These are phyloP conservation scores for Aegilops bicornis DNA, from an alignment of 176 grass and related monocot genomes.

Conservation along the genomic window DNA sequence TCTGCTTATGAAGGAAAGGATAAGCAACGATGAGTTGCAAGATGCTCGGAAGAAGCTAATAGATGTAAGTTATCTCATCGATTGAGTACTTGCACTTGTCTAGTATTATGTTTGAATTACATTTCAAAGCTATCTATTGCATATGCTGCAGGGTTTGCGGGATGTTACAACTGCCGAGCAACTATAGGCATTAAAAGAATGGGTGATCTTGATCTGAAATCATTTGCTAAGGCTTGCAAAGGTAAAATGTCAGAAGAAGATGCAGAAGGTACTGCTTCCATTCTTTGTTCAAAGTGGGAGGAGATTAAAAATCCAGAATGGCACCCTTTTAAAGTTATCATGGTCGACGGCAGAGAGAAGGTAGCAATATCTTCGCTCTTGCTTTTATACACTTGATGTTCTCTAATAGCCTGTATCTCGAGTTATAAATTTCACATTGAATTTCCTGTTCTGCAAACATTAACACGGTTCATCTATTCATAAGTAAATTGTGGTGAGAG, in stretches of 20 bases:
- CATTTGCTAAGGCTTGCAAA: conserved; percentile 46
- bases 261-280: conserved; percentile 27
- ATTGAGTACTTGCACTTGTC: neutral
- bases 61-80: neutral
- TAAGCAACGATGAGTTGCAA: conserved; percentile 57
- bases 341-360: conserved; percentile 30
- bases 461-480: neutral
- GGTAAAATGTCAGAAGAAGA: conserved; percentile 39
- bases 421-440: neutral
- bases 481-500: neutral
- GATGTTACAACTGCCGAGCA: neutral
- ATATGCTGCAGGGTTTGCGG: neutral
- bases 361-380: conserved; percentile 18
- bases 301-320: conserved; percentile 56
- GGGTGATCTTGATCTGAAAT: conserved; percentile 58
- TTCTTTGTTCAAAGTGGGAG: conserved; percentile 51
- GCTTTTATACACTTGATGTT: neutral
- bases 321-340: conserved; percentile 56
- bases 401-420: neutral
- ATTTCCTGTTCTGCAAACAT: neutral
- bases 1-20: conserved; percentile 44
- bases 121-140: neutral
- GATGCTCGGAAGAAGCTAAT: conserved; percentile 52
- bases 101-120: neutral
- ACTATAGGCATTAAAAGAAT: conserved; percentile 50